phyloP scores from a whole-genome alignment of 176 grass and related monocot species.

The Phragmites australis region DNA sequence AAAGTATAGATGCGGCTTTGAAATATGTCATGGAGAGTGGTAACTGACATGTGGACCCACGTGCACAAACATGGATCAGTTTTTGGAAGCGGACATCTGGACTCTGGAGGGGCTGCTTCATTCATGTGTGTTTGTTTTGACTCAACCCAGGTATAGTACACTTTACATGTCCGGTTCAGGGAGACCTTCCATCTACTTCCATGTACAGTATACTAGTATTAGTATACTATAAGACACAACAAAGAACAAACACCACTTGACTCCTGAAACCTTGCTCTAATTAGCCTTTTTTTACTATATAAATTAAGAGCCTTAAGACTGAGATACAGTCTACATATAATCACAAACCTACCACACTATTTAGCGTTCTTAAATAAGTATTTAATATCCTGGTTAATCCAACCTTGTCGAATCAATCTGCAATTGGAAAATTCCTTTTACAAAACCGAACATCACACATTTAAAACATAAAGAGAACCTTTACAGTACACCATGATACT shows the following conservation, averaged over 20 bases:
- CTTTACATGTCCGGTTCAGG: neutral
- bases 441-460: too few relatives aligned
- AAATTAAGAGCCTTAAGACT: neutral
- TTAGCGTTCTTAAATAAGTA: too few relatives aligned
- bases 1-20: too few relatives aligned
- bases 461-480: too few relatives aligned
- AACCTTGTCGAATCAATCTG: too few relatives aligned
- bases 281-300: neutral
- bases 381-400: too few relatives aligned
- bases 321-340: slow-evolving; percentile 3
- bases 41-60: too few relatives aligned
- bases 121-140: neutral
- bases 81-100: neutral
- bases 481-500: too few relatives aligned
- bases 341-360: too few relatives aligned
- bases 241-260: neutral
- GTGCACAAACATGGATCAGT: neutral
- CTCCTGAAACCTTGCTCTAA: neutral
- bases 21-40: too few relatives aligned
- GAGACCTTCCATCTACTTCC: neutral
- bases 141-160: neutral
- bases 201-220: neutral
- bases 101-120: neutral
- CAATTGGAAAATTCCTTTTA: too few relatives aligned
- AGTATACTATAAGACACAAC: neutral